Conservation (phyloP, 345 rosid genomes). For the Draba incana region DNA sequence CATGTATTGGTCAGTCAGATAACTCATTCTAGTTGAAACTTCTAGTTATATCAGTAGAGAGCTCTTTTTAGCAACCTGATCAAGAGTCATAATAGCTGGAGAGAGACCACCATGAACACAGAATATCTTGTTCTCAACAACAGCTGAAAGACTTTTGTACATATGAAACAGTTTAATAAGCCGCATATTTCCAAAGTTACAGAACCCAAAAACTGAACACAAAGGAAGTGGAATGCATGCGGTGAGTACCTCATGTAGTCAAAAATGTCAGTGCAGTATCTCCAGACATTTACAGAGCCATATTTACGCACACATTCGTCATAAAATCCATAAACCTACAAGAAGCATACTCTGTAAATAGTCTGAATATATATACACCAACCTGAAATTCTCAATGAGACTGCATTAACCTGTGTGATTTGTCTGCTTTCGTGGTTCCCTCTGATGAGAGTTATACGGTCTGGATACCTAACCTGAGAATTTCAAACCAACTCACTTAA, state of each 20-base stretch:
- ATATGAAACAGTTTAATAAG: slow-evolving; percentile 3
- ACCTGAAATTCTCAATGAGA: slow-evolving; percentile 9
- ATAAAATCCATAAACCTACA: slow-evolving; percentile 94
- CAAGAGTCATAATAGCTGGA: slow-evolving; percentile 84
- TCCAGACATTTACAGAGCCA: slow-evolving; percentile 97
- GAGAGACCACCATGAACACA: slow-evolving; percentile 99
- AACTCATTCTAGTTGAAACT: slow-evolving; percentile 2
- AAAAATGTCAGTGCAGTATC: slow-evolving; percentile 97
- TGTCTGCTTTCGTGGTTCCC: slow-evolving; percentile 99
- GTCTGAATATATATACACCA: background rate
- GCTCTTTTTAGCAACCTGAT: slow-evolving; percentile 63
- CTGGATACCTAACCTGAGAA: slow-evolving; percentile 93
- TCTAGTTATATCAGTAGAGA: slow-evolving; percentile 9
- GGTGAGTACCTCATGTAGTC: slow-evolving; percentile 80
- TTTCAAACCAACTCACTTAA: slow-evolving; percentile 30
- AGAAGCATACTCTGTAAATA: slow-evolving; percentile 36
- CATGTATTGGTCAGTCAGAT: slow-evolving; percentile 11
- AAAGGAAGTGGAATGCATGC: slow-evolving; percentile 1
- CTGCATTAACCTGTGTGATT: slow-evolving; percentile 82
- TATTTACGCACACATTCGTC: slow-evolving; percentile 97
- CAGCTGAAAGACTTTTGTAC: slow-evolving; percentile 77
- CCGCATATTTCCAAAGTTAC: background rate
- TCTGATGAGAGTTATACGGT: slow-evolving; percentile 90
- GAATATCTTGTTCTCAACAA: slow-evolving; percentile 88
- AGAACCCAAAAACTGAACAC: slow-evolving; percentile 13